Conservation (phyloP, 208 protist species). For the Acanthamoeba lenticulata region DNA sequence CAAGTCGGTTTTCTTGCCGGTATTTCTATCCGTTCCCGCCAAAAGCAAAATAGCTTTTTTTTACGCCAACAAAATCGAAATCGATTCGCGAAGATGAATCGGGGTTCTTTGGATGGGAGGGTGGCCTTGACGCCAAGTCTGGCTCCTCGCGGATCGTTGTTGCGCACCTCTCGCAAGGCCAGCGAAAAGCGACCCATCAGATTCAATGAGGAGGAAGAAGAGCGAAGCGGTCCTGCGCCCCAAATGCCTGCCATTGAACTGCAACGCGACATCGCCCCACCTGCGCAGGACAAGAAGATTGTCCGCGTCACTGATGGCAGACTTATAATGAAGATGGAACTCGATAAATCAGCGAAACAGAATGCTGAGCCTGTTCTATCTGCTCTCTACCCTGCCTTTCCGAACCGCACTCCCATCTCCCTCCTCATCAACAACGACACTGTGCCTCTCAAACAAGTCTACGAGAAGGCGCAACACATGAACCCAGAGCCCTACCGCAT, state of each 20-base stretch:
- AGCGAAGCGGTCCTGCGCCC: not conserved
- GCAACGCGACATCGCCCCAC: not conserved
- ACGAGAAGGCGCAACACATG: slow-evolving; percentile 14
- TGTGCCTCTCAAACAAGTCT: not conserved
- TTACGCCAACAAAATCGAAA: too few relatives aligned
- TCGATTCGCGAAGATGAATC: too few relatives aligned
- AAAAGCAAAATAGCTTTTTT: too few relatives aligned
- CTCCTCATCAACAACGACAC: not conserved
- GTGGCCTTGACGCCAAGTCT: not conserved
- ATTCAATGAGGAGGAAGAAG: not conserved
- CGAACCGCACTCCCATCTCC: not conserved
- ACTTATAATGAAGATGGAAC: not conserved
- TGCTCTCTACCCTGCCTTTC: not conserved
- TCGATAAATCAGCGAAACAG: not conserved
- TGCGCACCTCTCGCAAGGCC: not conserved
- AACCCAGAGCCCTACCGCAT: not conserved
- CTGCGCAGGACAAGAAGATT: not conserved
- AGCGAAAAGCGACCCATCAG: not conserved
- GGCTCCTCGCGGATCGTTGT: not conserved
- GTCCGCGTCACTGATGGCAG: not conserved
- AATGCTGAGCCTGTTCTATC: not conserved
- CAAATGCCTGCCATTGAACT: not conserved
- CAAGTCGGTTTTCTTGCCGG: too few relatives aligned
- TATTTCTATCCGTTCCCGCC: too few relatives aligned
- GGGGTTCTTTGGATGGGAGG: not conserved